phyloP scores from a whole-genome alignment of 768 basidiomycete species.

The Pulveroboletus ravenelii region DNA sequence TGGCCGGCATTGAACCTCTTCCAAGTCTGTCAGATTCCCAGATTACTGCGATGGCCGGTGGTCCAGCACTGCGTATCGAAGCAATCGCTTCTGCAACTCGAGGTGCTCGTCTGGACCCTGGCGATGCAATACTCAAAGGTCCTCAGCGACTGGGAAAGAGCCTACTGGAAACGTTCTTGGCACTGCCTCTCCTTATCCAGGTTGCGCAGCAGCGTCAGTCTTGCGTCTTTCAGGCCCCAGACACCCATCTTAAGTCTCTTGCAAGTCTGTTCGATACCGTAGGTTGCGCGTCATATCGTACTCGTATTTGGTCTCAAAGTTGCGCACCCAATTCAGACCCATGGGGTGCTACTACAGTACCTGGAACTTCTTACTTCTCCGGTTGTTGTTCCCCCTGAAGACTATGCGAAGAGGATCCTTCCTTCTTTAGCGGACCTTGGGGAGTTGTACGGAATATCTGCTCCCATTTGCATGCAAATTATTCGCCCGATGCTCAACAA shows the following conservation, averaged over 20 bases:
- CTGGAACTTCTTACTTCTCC: slow-evolving; percentile 80
- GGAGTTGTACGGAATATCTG: slow-evolving; percentile 71
- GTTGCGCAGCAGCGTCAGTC: slow-evolving; percentile 88
- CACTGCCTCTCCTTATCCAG: slow-evolving; percentile 86
- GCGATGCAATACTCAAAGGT: slow-evolving; percentile 59
- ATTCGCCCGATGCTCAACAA: slow-evolving; percentile 75
- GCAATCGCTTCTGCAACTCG: slow-evolving; percentile 76
- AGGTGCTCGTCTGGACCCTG: slow-evolving; percentile 66
- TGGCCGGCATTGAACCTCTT: slow-evolving; percentile 91
- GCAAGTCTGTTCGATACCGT: slow-evolving; percentile 88
- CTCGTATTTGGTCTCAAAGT: slow-evolving; percentile 18
- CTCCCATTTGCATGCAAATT: slow-evolving; percentile 91
- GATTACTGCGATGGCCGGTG: slow-evolving; percentile 87
- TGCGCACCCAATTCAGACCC: slow-evolving; percentile 52
- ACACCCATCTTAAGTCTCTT: slow-evolving; percentile 80
- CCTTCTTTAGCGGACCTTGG: slow-evolving; percentile 74
- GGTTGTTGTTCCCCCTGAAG: slow-evolving; percentile 57
- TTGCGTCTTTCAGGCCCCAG: slow-evolving; percentile 68
- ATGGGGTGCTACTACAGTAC: slow-evolving; percentile 90
- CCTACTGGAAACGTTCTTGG: slow-evolving; percentile 65
- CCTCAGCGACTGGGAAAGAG: slow-evolving; percentile 63
- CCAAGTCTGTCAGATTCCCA: slow-evolving; percentile 87
- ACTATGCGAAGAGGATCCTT: slow-evolving; percentile 69
- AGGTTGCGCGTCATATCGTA: slow-evolving; percentile 32
- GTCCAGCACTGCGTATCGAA: slow-evolving; percentile 81